A percentile compares a stretch with the other conserved stretches of the same genome.
Conservation (phyloP, 176 grass and related monocot genomes). For the Dactylis glomerata region DNA sequence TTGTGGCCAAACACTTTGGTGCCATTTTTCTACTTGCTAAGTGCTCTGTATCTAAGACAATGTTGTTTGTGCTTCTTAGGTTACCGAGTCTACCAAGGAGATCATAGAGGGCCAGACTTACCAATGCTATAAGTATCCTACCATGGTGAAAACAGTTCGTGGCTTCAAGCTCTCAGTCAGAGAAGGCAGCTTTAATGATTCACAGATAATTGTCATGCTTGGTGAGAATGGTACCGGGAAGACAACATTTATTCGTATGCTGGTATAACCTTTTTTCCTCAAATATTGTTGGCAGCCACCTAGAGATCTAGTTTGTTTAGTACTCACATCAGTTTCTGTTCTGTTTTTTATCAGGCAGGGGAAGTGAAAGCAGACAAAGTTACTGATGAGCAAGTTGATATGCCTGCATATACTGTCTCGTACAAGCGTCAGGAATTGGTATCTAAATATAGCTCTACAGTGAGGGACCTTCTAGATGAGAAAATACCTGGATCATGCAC, state of each 20-base stretch:
- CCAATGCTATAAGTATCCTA: slow-evolving; percentile 74
- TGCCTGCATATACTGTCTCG: slow-evolving; percentile 71
- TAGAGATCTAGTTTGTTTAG: neutral
- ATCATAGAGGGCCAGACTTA: slow-evolving; percentile 68
- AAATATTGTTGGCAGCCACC: neutral
- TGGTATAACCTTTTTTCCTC: slow-evolving; percentile 43
- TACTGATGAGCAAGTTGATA: slow-evolving; percentile 49
- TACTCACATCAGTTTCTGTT: neutral
- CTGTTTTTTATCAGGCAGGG: slow-evolving; percentile 46
- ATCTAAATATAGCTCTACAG: slow-evolving; percentile 56
- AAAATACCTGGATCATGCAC: slow-evolving; percentile 69
- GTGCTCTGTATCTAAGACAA: neutral
- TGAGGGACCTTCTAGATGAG: slow-evolving; percentile 57
- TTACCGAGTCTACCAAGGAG: slow-evolving; percentile 60
- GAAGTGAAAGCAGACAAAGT: slow-evolving; percentile 57
- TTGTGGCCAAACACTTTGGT: neutral
- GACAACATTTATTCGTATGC: slow-evolving; percentile 75
- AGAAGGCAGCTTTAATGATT: slow-evolving; percentile 68
- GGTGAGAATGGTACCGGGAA: slow-evolving; percentile 84
- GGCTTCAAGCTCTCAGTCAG: slow-evolving; percentile 58
- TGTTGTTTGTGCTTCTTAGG: slow-evolving; percentile 35
- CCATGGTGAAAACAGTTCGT: slow-evolving; percentile 57
- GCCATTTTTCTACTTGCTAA: slow-evolving; percentile 4
- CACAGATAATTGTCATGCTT: slow-evolving; percentile 76
- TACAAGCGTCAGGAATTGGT: slow-evolving; percentile 76